phyloP scores from a whole-genome alignment of 495 filamentous ascomycete species.

The Parathielavia hyrcaniae region DNA sequence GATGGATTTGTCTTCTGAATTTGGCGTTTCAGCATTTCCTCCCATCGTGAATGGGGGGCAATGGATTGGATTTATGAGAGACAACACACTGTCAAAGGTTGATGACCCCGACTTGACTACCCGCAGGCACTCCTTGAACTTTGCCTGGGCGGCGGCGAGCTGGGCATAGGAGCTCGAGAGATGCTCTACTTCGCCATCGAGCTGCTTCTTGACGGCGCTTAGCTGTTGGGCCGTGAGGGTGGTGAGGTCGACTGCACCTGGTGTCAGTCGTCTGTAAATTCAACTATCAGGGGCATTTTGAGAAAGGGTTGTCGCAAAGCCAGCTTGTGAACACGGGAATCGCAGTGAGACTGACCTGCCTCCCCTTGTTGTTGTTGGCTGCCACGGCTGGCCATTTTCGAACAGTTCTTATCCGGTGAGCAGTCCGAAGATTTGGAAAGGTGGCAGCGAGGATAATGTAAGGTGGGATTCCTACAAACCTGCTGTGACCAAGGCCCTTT shows the following conservation, averaged over 20 bases:
- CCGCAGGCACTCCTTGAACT: conserved; percentile 83
- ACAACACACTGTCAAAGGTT: conserved; percentile 34
- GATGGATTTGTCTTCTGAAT: conserved; percentile 53
- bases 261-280: not conserved
- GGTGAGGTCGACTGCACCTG: conserved; percentile 40
- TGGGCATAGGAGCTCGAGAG: conserved; percentile 82
- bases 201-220: conserved; percentile 76
- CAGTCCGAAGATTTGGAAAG: conserved; percentile 1
- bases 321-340: not conserved
- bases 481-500: not conserved
- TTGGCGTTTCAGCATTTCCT: not conserved
- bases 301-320: not conserved
- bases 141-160: conserved; percentile 78
- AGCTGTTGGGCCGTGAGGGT: conserved; percentile 48
- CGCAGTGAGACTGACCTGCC: conserved; percentile 18
- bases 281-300: not conserved
- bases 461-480: not conserved
- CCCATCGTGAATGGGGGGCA: no score
- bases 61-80: not conserved
- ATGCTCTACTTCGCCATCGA: conserved; percentile 91
- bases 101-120: conserved; percentile 58
- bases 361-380: conserved; percentile 21
- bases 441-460: not conserved
- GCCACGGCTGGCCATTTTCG: conserved; percentile 20
- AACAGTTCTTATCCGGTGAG: not conserved